Conservation (phyloP, 345 rosid species). For the Populus nigra region DNA sequence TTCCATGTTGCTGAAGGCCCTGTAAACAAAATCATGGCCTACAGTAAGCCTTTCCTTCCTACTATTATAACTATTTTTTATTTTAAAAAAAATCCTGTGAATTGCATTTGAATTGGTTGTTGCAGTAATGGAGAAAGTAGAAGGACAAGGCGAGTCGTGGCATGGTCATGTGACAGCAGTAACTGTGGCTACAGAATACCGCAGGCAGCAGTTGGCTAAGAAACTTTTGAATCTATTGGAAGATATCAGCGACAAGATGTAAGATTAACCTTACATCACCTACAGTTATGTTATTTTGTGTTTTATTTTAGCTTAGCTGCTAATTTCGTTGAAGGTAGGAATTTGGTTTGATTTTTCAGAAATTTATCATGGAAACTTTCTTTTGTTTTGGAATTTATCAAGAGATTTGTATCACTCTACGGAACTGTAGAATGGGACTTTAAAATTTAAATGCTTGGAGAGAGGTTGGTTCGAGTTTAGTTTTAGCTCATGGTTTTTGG, state of each 20-base stretch:
- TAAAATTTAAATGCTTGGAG: neutral
- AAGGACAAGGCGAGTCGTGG: constrained; percentile 98
- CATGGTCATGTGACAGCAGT: constrained; percentile 98
- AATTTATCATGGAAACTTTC: neutral
- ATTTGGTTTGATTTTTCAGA: neutral
- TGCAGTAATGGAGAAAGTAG: constrained; percentile 92
- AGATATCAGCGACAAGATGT: constrained; percentile 86
- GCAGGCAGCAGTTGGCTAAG: constrained; percentile 88
- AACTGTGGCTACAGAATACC: constrained; percentile 81
- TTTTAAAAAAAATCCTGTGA: neutral
- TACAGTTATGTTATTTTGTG: neutral
- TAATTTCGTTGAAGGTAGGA: neutral
- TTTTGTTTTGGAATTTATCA: neutral
- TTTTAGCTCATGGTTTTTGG: neutral
- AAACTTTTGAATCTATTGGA: constrained; percentile 86
- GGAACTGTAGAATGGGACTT: neutral
- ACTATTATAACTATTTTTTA: neutral
- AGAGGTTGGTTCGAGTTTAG: neutral
- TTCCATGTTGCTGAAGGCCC: constrained; percentile 92
- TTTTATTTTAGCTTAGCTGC: neutral
- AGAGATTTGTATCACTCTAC: neutral
- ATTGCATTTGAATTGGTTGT: constrained; percentile 18
- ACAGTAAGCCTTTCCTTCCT: constrained; percentile 44
- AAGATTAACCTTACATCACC: constrained; percentile 19
- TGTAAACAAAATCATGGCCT: constrained; percentile 76